Evolutionary conservation across 1,284 basidiomycete genomes (phyloP), one percentile per base, ranked within the genome.

Genomic region (Coniferiporia weirii): DNA sequence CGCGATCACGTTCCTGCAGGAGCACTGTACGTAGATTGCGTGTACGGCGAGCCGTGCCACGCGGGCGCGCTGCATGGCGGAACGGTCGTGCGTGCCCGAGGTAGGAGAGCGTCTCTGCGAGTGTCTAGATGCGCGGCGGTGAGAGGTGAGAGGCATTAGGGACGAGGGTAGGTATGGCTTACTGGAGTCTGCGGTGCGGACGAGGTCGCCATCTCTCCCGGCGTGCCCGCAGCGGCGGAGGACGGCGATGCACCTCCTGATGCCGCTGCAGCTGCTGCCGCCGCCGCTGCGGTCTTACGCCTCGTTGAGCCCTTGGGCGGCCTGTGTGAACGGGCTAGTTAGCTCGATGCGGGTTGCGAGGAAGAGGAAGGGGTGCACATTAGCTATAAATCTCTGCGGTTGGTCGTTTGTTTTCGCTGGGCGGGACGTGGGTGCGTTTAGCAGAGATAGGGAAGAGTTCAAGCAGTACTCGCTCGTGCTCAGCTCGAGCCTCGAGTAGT

Each of bases 71-170:
- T 0, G 82, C 77, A 64, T 86, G 89, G 71, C 91, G 91, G 76
- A 92, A 92, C 0, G 89, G 86, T 0, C 85, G 77, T 0, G 85
- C 82, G 38, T 72, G 70, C 60, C 88, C 79, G 1, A 87, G 73
- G 66, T 86, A 88, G 0, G 89, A 90, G 6, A 89, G 72, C 57
- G 87, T 82, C 65, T 88, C 87, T 22, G 82, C 83, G 52, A 90
- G 74, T 17, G 81, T 81, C 85, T 87, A 62, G 27, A 27, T 38
- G 12, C 22, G 43, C 4, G 17, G 17, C 22, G 15, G 1, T 4
- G 19, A 13, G 9, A 6, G 15, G 13, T 22, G 38, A 51, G 17
- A 40, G 43, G 34, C 22, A 12, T 62, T 36, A 10, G 45, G 54
- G 12, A 10, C 20, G n/a, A 45, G 13, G 32, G 10, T 46, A 15